Evolutionary conservation across 352 stramenopile genomes (phyloP), one percentile per base, ranked within the genome.

Genomic region (Phytophthora citricola): DNA sequence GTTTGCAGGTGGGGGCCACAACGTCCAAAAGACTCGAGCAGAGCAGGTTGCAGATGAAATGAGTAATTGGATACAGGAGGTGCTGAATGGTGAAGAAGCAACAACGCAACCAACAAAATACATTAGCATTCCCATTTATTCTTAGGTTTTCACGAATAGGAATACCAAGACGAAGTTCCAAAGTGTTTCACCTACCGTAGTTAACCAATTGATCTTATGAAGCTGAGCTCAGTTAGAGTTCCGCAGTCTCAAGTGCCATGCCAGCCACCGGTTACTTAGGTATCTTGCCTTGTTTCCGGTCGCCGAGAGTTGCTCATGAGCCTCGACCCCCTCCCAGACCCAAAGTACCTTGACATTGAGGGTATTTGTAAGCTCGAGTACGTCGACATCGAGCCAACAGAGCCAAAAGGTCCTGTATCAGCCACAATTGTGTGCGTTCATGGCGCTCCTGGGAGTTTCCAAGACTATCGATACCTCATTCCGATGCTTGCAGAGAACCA

Each of bases 1-100:
- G 11, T 88, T 86, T 52, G 38, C 40, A 26, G 64, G 53, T 6
- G 79, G 78, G 4, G 81, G 76, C 1, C 81, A 88, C 67, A 90
- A 90, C 52, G 72, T 88, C 36, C 81, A 90, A 47, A 90, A 90
- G 72, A 87, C 79, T 26, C 66, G 76, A 27, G 73, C 76, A 0
- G 70, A 81, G 1, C 31, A 63, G 27, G 48, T 84, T 29, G 71
- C 67, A 11, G 6, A 17, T 1, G 73, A 53, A 6, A 52, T 82
- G 20, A 56, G 15, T 0, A 32, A 59, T 15, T 84, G 76, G 76
- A 64, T 75, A 0, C 49, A 65, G 8, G 22, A 48, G 0, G 64
- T 79, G 15, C 29, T 76, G 32, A 40, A 24, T 41, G 34, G 45
- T n/a, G 43, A 73, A 7, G 14, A 26, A 5, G 31, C 58, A 15